Conservation (phyloP, 495 filamentous ascomycete species). For the Glonium stellatum region DNA sequence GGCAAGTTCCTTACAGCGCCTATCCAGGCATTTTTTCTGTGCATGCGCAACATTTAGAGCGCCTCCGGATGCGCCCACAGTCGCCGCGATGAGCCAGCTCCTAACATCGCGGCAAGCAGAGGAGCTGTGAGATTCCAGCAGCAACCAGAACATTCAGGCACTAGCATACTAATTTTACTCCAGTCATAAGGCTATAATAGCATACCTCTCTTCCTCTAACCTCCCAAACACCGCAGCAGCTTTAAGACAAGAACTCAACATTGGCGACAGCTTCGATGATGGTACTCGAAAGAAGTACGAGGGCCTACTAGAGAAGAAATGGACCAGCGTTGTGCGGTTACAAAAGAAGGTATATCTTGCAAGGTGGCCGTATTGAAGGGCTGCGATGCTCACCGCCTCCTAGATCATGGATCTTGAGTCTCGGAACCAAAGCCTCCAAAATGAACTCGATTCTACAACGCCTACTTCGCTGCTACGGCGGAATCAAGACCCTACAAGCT, state of each 20-base stretch:
- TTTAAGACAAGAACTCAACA: slow-evolving; percentile 56
- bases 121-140: slow-evolving; percentile 58
- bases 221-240: slow-evolving; percentile 60
- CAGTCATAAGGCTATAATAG: slow-evolving; percentile 87
- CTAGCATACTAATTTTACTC: slow-evolving; percentile 22
- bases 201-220: slow-evolving; percentile 71
- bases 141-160: neutral
- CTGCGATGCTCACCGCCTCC: neutral
- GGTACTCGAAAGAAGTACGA: slow-evolving; percentile 81
- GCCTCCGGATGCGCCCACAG: slow-evolving; percentile 9
- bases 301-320: slow-evolving; percentile 87
- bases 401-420: slow-evolving; percentile 94
- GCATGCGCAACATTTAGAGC: neutral
- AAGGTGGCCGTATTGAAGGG: neutral
- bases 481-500: slow-evolving; percentile 77
- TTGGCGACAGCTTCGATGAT: slow-evolving; percentile 67
- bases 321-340: slow-evolving; percentile 83
- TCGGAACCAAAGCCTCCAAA: slow-evolving; percentile 60
- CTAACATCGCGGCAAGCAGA: slow-evolving; percentile 76
- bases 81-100: slow-evolving; percentile 61
- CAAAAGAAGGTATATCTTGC: slow-evolving; percentile 68
- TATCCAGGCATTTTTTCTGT: neutral
- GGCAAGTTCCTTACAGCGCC: neutral
- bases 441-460: slow-evolving; percentile 78
- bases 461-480: slow-evolving; percentile 69